These are phyloP conservation scores for Cutaneotrichosporon spelunceum DNA, from an alignment of 1,284 basidiomycete genomes.

Conservation along the genomic window DNA sequence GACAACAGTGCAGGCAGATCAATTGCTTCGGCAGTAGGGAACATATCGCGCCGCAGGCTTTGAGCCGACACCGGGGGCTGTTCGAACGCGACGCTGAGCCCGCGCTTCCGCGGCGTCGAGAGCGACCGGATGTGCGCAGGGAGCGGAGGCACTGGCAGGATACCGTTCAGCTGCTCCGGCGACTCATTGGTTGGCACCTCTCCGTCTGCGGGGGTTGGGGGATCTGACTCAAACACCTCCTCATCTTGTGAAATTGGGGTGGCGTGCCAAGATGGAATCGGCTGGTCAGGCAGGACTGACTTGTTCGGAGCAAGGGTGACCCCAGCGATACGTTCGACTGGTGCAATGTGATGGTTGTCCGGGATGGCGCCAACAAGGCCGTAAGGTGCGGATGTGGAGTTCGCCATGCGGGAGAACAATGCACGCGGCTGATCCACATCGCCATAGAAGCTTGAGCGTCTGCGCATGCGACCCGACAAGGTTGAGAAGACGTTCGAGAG, in stretches of 20 bases:
- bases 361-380: not conserved
- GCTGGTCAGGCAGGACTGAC: not conserved
- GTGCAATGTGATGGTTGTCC: not conserved
- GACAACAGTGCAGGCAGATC: not conserved
- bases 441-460: slow-evolving; percentile 18
- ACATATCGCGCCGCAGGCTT: not conserved
- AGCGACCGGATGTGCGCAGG: not conserved
- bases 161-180: not conserved
- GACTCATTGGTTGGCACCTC: not conserved
- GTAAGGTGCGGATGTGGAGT: not conserved
- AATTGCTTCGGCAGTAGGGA: not conserved
- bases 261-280: not conserved
- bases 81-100: slow-evolving; percentile 5
- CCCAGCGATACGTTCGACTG: not conserved
- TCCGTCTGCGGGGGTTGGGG: not conserved
- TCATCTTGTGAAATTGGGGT: not conserved
- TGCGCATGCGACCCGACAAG: slow-evolving; percentile 34
- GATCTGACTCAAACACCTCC: not conserved
- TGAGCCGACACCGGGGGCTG: not conserved
- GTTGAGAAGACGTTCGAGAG: slow-evolving; percentile 37
- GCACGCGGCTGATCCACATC: not conserved
- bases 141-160: not conserved
- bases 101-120: not conserved
- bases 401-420: not conserved
- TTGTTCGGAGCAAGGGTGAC: not conserved